A percentile compares a stretch with the other conserved stretches of the same genome.
These are phyloP conservation scores for Aspergillus sp. DNA, from an alignment of 2,329 filamentous ascomycete genomes.

Conservation along the genomic window DNA sequence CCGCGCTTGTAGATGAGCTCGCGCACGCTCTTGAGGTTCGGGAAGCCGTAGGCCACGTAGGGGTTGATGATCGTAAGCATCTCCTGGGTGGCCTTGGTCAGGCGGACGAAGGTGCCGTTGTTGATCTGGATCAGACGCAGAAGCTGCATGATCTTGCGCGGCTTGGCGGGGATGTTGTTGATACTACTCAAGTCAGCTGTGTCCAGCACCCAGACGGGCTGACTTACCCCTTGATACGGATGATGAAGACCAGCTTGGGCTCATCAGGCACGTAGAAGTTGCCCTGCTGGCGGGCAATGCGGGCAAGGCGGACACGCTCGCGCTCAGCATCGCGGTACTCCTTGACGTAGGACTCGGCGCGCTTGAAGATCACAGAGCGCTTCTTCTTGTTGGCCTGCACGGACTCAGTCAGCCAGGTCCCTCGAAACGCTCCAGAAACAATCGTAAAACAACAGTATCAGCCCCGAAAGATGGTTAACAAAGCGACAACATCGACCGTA, in stretches of 20 bases:
- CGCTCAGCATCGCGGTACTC: conserved; percentile 98
- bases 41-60: conserved; percentile 98
- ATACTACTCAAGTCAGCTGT: too few relatives aligned
- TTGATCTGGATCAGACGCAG: conserved; percentile 99
- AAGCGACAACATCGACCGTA: conserved; percentile 87
- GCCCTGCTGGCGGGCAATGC: conserved; percentile 83
- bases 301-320: conserved; percentile 90
- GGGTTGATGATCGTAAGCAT: conserved; percentile 98
- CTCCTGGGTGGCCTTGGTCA: conserved; percentile 96
- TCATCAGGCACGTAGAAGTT: conserved; percentile 91
- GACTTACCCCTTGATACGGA: conserved; percentile 92
- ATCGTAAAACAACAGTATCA: conserved; percentile 47
- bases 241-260: conserved; percentile 91
- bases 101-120: conserved; percentile 95
- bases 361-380: conserved; percentile 98
- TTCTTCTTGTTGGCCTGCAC: conserved; percentile 98
- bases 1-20: conserved; percentile 99
- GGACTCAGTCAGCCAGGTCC: conserved; percentile 19
- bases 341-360: conserved; percentile 98
- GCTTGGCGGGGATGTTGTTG: conserved; percentile 99
- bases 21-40: conserved; percentile 97
- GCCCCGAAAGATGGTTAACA: conserved; percentile 55
- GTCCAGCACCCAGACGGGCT: too few relatives aligned
- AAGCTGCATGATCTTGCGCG: conserved; percentile 98
- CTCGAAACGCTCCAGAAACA: conserved; percentile 6